Evolutionary conservation across 2,329 filamentous ascomycete genomes (phyloP).

Genomic region (Delphinella strobiligena): DNA sequence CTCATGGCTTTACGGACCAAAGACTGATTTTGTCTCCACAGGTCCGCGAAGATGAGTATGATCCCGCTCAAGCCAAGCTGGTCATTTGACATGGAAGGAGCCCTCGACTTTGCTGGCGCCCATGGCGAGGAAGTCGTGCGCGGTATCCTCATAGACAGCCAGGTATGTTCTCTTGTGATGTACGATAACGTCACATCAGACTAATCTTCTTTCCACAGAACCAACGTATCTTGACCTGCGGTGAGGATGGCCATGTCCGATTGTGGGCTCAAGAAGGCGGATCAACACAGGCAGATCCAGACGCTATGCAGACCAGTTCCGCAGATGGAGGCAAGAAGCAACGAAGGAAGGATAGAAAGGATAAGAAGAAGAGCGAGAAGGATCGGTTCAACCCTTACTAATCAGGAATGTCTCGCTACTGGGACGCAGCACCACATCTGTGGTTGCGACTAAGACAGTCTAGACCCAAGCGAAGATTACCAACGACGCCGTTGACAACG

Average conservation of each 20-base stretch:
- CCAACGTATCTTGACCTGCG: slow-evolving; percentile 29
- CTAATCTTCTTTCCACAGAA: slow-evolving; percentile 1
- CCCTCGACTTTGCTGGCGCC: slow-evolving; percentile 25
- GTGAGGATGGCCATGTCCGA: slow-evolving; percentile 36
- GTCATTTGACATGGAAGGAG: slow-evolving; percentile 7
- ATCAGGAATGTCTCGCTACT: no score
- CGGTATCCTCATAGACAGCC: slow-evolving; percentile 27
- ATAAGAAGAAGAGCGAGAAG: slow-evolving; percentile 20
- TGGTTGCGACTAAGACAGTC: no score
- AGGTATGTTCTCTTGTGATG: slow-evolving; percentile 13
- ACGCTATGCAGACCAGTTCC: slow-evolving; percentile 8
- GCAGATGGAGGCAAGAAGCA: slow-evolving; percentile 12
- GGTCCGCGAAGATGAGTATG: slow-evolving; percentile 4
- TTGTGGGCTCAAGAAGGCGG: slow-evolving; percentile 25
- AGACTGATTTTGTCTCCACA: background rate
- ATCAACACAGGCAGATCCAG: slow-evolving; percentile 1
- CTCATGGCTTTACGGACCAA: background rate
- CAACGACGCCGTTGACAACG: no score
- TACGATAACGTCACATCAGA: background rate
- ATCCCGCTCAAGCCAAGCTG: slow-evolving; percentile 10
- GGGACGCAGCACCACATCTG: no score
- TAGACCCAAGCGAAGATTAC: no score
- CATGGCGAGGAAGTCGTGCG: slow-evolving; percentile 38
- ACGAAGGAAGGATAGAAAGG: slow-evolving; percentile 19
- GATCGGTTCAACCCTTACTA: slow-evolving; percentile 28